These are phyloP conservation scores for Coniosporium tulheliwenetii DNA, from an alignment of 2,329 filamentous ascomycete genomes.

Conservation along the genomic window DNA sequence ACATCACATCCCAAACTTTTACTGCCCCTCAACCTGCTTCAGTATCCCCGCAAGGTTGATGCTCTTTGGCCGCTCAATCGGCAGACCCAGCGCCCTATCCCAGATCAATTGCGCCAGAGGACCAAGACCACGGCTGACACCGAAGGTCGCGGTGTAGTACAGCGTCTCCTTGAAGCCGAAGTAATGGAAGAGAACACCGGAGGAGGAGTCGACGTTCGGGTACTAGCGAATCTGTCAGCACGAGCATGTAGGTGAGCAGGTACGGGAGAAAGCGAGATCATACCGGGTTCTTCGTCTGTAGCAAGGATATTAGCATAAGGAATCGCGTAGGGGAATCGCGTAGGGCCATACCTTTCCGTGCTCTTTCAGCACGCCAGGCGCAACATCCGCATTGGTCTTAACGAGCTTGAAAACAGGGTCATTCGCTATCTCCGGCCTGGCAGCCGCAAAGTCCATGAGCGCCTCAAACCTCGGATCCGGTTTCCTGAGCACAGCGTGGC, in stretches of 20 bases:
- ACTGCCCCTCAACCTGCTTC: constrained; percentile 31
- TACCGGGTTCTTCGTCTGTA: constrained; percentile 62
- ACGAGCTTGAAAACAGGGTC: constrained; percentile 92
- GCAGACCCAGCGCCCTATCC: constrained; percentile 84
- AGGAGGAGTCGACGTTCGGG: constrained; percentile 89
- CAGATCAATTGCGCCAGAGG: constrained; percentile 90
- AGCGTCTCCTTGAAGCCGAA: constrained; percentile 95
- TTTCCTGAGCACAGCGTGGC: constrained; percentile 90
- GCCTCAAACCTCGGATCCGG: constrained; percentile 94
- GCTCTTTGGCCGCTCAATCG: constrained; percentile 96
- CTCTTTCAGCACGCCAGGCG: constrained; percentile 76
- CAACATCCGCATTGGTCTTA: constrained; percentile 82
- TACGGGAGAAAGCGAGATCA: too few relatives aligned
- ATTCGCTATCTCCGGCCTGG: constrained; percentile 67
- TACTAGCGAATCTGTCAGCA: constrained; percentile 33
- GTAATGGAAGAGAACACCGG: constrained; percentile 92
- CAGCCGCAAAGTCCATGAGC: constrained; percentile 84
- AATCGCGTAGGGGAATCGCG: too few relatives aligned
- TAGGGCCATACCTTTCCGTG: constrained; percentile 58
- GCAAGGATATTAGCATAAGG: constrained; percentile 1
- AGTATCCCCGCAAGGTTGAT: constrained; percentile 82
- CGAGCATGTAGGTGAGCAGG: too few relatives aligned
- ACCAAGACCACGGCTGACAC: constrained; percentile 59
- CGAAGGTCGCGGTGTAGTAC: constrained; percentile 70
- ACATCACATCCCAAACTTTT: background rate